Evolutionary conservation across 495 filamentous ascomycete species (phyloP).

Genomic region (Neurospora tetrasperma): DNA sequence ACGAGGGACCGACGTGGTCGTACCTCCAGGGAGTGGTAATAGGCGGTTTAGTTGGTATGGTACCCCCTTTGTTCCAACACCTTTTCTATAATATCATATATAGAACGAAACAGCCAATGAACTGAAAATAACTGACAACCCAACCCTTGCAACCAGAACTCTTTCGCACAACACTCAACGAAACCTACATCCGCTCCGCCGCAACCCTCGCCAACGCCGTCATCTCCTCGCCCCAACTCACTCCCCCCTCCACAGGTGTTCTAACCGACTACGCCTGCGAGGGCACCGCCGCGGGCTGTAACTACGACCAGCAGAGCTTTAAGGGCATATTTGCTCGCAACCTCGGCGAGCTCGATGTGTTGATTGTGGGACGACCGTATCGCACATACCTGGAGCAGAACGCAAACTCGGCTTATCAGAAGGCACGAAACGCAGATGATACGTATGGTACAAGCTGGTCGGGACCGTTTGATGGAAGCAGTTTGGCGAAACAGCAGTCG

Average conservation of each 20-base stretch:
- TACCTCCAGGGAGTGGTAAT: conserved; percentile 73
- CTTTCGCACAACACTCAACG: conserved; percentile 11
- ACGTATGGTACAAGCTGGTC: conserved; percentile 48
- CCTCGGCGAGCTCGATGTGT: conserved; percentile 42
- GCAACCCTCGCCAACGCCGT: conserved; percentile 42
- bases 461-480: conserved; percentile 36
- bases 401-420: conserved; percentile 46
- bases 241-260: conserved; percentile 39
- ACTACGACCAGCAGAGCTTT: conserved; percentile 53
- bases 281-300: conserved; percentile 32
- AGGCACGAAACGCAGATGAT: conserved; percentile 37
- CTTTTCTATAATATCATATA: not conserved
- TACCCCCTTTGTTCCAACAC: not conserved
- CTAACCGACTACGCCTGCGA: conserved; percentile 48
- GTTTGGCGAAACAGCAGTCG: conserved; percentile 48
- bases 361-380: conserved; percentile 35
- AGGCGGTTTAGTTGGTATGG: conserved; percentile 52
- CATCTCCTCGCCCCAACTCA: not conserved
- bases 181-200: conserved; percentile 42
- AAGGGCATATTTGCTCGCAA: conserved; percentile 66
- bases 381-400: conserved; percentile 42
- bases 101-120: too few relatives aligned
- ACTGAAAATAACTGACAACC: conserved; percentile 25
- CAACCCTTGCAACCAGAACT: conserved; percentile 10
- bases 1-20: conserved; percentile 49